phyloP scores from a whole-genome alignment of 2,329 filamentous ascomycete species.

The Scedosporium boydii region DNA sequence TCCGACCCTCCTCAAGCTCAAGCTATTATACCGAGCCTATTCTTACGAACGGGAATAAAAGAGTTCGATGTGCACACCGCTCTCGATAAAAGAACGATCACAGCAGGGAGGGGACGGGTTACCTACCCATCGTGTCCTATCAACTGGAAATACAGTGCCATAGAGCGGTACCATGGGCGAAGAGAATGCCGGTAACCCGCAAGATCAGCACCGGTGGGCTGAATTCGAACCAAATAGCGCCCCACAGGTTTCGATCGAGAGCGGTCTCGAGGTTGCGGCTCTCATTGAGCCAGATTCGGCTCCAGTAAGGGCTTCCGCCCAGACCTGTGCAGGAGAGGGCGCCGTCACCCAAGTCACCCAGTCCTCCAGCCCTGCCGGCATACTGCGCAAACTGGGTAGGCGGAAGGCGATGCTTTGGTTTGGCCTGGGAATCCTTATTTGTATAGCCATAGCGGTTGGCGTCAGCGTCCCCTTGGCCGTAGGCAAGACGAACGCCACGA shows the following conservation, averaged over 20 bases:
- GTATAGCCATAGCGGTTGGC: background rate
- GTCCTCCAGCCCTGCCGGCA: too few relatives aligned
- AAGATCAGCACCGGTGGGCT: background rate
- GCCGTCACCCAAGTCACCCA: background rate
- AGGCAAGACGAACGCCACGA: background rate
- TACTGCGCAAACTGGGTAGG: too few relatives aligned
- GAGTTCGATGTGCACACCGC: too few relatives aligned
- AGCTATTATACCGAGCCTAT: too few relatives aligned
- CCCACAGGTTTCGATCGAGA: background rate
- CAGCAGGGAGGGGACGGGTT: too few relatives aligned
- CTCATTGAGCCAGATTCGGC: background rate
- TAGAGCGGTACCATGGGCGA: background rate
- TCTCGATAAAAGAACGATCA: too few relatives aligned
- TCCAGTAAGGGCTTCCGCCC: background rate
- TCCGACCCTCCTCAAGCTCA: too few relatives aligned
- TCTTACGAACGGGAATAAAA: too few relatives aligned
- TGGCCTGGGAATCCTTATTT: background rate
- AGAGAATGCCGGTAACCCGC: background rate
- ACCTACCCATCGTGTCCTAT: too few relatives aligned
- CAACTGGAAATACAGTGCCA: too few relatives aligned
- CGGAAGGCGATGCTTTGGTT: background rate
- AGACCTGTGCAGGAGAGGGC: background rate
- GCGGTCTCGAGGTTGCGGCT: background rate
- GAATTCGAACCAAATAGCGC: slow-evolving; percentile 1
- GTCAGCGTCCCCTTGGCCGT: background rate